Conservation (phyloP, 78 protist species). For the Anaeramoeba flamelloides region DNA sequence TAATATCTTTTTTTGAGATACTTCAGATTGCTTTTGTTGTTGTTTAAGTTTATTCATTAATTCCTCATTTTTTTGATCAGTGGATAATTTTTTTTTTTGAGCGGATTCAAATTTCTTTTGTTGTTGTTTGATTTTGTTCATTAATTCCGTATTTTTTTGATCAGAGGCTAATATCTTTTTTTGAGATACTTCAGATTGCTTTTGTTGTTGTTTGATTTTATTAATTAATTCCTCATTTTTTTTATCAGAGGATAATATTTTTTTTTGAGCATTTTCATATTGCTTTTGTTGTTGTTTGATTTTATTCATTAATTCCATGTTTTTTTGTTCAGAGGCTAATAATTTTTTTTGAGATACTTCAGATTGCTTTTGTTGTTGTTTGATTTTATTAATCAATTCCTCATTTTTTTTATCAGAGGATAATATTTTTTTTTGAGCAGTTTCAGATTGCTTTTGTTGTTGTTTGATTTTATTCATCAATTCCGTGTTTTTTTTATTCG, state of each 20-base stretch:
- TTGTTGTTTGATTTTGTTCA: neutral
- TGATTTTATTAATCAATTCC: neutral
- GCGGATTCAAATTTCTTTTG: no score
- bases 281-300: neutral
- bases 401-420: neutral
- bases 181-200: neutral
- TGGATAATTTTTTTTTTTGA: neutral
- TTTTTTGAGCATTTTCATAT: neutral
- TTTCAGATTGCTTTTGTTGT: neutral
- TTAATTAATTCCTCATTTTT: conserved; percentile 1
- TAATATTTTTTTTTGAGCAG: neutral
- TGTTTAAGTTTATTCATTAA: neutral
- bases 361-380: neutral
- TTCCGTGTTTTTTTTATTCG: conserved; percentile 3
- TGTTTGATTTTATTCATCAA: neutral
- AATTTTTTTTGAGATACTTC: neutral
- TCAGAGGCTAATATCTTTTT: neutral
- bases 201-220: no score
- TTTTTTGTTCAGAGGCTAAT: conserved; percentile 1
- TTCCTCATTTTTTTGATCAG: neutral
- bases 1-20: neutral
- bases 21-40: neutral
- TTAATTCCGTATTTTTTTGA: neutral
- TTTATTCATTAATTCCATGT: neutral
- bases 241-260: neutral